These are phyloP conservation scores for Neurospora sp. DNA, from an alignment of 495 filamentous ascomycete species.

Conservation along the genomic window DNA sequence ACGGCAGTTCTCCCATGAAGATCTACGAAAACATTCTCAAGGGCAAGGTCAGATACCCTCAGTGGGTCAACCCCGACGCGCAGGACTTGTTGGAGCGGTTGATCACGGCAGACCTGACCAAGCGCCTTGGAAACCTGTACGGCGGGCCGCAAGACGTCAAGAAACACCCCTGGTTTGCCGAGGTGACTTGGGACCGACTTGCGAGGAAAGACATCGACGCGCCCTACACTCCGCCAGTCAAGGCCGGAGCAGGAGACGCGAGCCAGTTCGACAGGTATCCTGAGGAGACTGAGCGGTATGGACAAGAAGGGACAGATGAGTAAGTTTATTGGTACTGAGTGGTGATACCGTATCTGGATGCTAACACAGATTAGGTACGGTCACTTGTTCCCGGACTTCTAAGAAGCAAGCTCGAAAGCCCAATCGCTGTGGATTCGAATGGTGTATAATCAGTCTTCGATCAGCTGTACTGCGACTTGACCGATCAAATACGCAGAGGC, in stretches of 20 bases:
- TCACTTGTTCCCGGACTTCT: slow-evolving; percentile 11
- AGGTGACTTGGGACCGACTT: slow-evolving; percentile 95
- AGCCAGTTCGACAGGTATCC: slow-evolving; percentile 98
- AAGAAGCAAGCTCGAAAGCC: neutral
- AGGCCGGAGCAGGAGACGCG: slow-evolving; percentile 84
- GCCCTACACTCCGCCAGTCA: slow-evolving; percentile 93
- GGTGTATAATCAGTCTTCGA: neutral
- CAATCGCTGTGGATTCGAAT: neutral
- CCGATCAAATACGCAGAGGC: neutral
- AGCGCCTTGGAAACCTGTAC: slow-evolving; percentile 86
- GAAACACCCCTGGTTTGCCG: slow-evolving; percentile 88
- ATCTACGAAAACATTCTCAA: slow-evolving; percentile 98
- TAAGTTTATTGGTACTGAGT: slow-evolving; percentile 42
- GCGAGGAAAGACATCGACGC: slow-evolving; percentile 95
- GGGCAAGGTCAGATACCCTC: slow-evolving; percentile 88
- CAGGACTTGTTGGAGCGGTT: slow-evolving; percentile 83
- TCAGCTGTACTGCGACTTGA: neutral
- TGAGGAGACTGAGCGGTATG: slow-evolving; percentile 90
- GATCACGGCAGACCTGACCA: slow-evolving; percentile 91
- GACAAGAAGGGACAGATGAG: slow-evolving; percentile 65
- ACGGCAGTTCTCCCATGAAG: slow-evolving; percentile 92
- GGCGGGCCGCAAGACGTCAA: slow-evolving; percentile 91
- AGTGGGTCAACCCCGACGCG: slow-evolving; percentile 89
- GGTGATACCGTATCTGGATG: neutral
- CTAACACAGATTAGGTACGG: slow-evolving; percentile 2